phyloP scores from a whole-genome alignment of 768 basidiomycete genomes.

The Lentinula edodes region DNA sequence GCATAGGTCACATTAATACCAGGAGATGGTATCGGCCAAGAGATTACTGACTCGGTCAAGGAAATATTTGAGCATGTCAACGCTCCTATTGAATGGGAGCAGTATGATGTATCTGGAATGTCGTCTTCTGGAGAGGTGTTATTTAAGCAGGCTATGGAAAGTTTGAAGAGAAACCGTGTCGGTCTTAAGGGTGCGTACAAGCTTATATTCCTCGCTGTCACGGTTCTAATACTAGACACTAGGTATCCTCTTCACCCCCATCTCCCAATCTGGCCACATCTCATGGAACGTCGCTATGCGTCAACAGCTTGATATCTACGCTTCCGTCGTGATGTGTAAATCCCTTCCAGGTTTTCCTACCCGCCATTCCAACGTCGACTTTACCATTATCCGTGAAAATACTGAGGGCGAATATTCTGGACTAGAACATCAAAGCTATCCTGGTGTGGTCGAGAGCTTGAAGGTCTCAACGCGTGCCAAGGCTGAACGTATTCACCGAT shows the following conservation, averaged over 20 bases:
- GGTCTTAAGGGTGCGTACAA: constrained; percentile 82
- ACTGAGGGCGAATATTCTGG: constrained; percentile 99
- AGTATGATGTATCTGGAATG: constrained; percentile 96
- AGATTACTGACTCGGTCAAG: constrained; percentile 98
- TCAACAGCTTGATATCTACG: constrained; percentile 98
- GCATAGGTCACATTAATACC: constrained; percentile 91
- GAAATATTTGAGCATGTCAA: constrained; percentile 98
- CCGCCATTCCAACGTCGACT: constrained; percentile 94
- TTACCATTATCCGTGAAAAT: constrained; percentile 99
- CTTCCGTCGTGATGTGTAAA: constrained; percentile 97
- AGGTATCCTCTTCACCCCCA: constrained; percentile 99
- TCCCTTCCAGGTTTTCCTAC: constrained; percentile 95
- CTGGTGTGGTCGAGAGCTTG: constrained; percentile 96
- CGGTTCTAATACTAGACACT: constrained; percentile 7
- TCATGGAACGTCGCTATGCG: constrained; percentile 99
- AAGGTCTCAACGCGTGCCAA: constrained; percentile 96
- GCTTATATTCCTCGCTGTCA: constrained; percentile 4
- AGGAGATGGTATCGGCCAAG: constrained; percentile 95
- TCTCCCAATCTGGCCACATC: constrained; percentile 92
- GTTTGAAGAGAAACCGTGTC: constrained; percentile 93
- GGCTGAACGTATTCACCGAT: constrained; percentile 93
- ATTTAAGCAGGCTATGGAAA: constrained; percentile 98
- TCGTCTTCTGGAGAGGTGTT: constrained; percentile 90
- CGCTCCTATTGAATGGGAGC: constrained; percentile 98
- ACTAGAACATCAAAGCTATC: constrained; percentile 95